phyloP scores from a whole-genome alignment of 164 flowering plant genomes.

The Vitis rupestris region DNA sequence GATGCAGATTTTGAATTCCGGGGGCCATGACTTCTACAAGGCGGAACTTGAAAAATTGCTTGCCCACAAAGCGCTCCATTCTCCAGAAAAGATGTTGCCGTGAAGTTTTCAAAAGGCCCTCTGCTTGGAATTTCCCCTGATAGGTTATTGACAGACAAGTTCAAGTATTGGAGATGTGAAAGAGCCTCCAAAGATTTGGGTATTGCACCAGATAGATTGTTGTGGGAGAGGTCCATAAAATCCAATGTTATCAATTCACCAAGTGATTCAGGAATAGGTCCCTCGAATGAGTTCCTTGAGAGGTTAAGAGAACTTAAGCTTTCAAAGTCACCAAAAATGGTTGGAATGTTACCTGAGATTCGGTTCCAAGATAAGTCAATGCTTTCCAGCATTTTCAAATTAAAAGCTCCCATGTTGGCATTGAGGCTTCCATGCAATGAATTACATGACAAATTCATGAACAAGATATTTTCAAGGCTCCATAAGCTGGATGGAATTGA shows the following conservation, averaged over 20 bases:
- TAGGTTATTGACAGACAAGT: conserved; percentile 10
- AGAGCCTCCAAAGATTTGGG: conserved; percentile 8
- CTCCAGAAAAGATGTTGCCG: conserved; percentile 1
- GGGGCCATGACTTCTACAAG: no score
- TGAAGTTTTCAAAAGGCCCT: conserved; percentile 15
- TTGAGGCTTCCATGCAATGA: conserved; percentile 16
- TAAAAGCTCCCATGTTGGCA: background rate
- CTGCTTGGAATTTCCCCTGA: conserved; percentile 10
- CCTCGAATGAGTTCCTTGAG: conserved; percentile 2
- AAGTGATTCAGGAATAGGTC: conserved; percentile 1
- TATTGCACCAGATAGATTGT: conserved; percentile 5
- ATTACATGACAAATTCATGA: conserved; percentile 17
- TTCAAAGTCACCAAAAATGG: background rate
- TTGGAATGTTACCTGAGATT: conserved; percentile 2
- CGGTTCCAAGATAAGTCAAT: conserved; percentile 16
- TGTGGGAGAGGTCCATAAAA: conserved; percentile 10
- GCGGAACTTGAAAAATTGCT: background rate
- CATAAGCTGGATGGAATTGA: conserved; percentile 13
- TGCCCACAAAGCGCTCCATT: conserved; percentile 13
- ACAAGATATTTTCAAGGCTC: conserved; percentile 9
- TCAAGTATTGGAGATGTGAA: background rate
- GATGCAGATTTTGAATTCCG: no score
- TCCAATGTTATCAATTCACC: conserved; percentile 1
- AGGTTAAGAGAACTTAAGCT: background rate
- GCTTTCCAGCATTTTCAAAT: background rate